Base-by-base conservation (phyloP, 352 stramenopile genomes). In the Blastocystis sp. region DNA sequence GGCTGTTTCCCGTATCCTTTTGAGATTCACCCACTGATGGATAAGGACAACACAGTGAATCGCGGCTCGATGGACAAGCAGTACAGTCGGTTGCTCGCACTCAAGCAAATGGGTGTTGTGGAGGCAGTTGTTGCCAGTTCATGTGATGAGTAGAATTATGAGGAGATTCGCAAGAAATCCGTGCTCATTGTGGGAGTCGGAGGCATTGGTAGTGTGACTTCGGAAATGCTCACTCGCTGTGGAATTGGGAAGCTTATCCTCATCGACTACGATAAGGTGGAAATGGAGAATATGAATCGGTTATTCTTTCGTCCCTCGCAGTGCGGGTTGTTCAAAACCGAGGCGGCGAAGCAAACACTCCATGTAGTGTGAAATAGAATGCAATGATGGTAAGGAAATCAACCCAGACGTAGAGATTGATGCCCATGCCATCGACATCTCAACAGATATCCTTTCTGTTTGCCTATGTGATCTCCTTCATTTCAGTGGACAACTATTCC, bases 261-360 rank as follows among this genome's bases (percentile, higher is more conserved):
- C 88, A 94, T 94, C 88, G 93, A 96, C 90, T 96, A 95, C 89
- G 93, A 96, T 89, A 93, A 90, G 40, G 93, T 96, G 65, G 93
- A 95, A 90, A 91, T 95, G 76, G 93, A 92, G 71, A 96, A 96
- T 81, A 96, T 96, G 93, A 96, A 96, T 89, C 93, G 93, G 48
- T 89, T 96, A 45, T 96, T 96, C 90, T 96, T 95, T 88, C 92
- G 92, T 2, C 93, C 93, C 1, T 92, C 94, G 81, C 93, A 96
- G 87, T 92, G 92, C 0, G 93, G 93, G 62, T 92, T 94, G 91
- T 94, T 91, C 89, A 96, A 96, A 91, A 94, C 92, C 1, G 92
- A 92, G 7, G 93, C 93, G 0, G 93, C 93, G 43, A 95, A 94
- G 88, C 92, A 95, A 89, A 95, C 93, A 10, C 90, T 96, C 52